Conservation (phyloP, 805 yeast genomes). For the Sugiyamaella marilandica region DNA sequence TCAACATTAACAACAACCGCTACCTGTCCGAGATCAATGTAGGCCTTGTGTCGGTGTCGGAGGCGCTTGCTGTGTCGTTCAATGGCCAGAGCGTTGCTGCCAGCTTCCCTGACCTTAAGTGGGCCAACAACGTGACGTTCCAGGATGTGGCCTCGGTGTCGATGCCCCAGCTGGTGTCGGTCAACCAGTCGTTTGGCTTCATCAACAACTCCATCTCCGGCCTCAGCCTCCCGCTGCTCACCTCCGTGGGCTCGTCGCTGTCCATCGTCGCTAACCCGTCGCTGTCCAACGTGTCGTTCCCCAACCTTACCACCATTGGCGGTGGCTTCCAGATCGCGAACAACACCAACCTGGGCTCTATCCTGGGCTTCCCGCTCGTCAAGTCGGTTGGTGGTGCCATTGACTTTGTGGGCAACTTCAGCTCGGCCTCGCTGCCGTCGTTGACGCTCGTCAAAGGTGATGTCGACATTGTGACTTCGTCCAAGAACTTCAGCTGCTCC, state of each 20-base stretch:
- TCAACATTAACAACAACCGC: constrained; percentile 84
- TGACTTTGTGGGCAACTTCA: constrained; percentile 71
- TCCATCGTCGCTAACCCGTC: constrained; percentile 68
- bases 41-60: constrained; percentile 68
- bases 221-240: constrained; percentile 42
- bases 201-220: constrained; percentile 56
- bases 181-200: constrained; percentile 81
- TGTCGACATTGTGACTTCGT: constrained; percentile 66
- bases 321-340: constrained; percentile 92
- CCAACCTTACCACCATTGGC: constrained; percentile 66
- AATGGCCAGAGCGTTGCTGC: constrained; percentile 76
- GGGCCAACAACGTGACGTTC: constrained; percentile 88
- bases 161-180: constrained; percentile 58
- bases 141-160: constrained; percentile 73
- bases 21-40: constrained; percentile 61
- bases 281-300: constrained; percentile 63
- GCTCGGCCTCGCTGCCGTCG: constrained; percentile 67
- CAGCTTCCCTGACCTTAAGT: constrained; percentile 47
- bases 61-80: constrained; percentile 71
- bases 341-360: constrained; percentile 63
- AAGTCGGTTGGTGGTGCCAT: constrained; percentile 85
- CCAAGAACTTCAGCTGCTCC: constrained; percentile 76
- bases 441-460: constrained; percentile 87
- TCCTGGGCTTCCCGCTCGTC: constrained; percentile 72
- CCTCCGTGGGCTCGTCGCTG: constrained; percentile 73